Evolutionary conservation across 1,284 basidiomycete genomes (phyloP).

Genomic region (Puccinia coronata): DNA sequence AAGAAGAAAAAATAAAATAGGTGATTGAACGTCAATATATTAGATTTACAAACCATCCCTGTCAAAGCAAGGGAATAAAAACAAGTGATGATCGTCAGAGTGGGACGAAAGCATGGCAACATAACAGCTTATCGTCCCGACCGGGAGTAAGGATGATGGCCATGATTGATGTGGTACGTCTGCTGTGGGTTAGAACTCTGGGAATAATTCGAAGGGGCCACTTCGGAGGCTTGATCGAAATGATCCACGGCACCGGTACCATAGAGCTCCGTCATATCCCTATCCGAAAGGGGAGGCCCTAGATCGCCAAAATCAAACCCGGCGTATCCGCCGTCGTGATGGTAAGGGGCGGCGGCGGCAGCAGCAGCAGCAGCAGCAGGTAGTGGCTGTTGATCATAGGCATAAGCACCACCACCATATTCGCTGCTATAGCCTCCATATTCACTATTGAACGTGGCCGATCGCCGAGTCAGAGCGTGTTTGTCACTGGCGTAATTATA

Average conservation of each 20-base stretch:
- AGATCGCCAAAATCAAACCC: neutral
- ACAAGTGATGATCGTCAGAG: neutral
- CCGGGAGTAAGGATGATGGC: neutral
- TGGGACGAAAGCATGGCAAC: neutral
- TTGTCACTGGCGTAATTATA: slow-evolving; percentile 40
- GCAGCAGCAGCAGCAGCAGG: no score
- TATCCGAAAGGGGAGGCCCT: neutral
- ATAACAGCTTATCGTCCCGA: neutral
- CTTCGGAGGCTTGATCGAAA: slow-evolving; percentile 2
- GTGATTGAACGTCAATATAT: neutral
- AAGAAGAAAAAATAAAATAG: neutral
- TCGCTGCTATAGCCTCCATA: slow-evolving; percentile 11
- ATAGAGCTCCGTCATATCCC: neutral
- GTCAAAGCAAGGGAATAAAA: neutral
- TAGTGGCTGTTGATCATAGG: slow-evolving; percentile 3
- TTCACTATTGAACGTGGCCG: neutral
- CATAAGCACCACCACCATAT: slow-evolving; percentile 21
- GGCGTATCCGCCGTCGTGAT: neutral
- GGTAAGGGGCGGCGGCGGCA: no score
- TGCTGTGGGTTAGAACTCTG: neutral
- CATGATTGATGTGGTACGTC: neutral
- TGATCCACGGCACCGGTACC: neutral
- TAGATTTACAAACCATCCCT: neutral
- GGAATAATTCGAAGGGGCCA: neutral
- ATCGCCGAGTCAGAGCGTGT: neutral